Conservation (phyloP, 768 basidiomycete species). For the Hebeloma cylindrosporum region DNA sequence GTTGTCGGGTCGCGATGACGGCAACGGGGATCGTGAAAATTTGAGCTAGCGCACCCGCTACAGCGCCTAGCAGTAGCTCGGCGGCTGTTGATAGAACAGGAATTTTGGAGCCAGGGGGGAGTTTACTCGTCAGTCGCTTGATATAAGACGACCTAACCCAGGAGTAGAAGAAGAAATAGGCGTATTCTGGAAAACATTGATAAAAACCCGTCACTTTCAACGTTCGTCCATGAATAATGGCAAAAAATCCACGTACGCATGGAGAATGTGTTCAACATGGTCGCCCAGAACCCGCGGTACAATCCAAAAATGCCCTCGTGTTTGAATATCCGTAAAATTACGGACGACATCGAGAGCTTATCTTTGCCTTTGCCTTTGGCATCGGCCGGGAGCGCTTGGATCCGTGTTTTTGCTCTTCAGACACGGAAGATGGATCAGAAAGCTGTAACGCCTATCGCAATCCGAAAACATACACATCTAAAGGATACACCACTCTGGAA, state of each 20-base stretch:
- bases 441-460: not conserved
- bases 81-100: slow-evolving; percentile 69
- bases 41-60: slow-evolving; percentile 93
- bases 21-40: slow-evolving; percentile 98
- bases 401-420: slow-evolving; percentile 86
- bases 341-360: slow-evolving; percentile 56
- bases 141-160: slow-evolving; percentile 84
- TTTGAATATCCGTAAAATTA: slow-evolving; percentile 70
- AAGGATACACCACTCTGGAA: slow-evolving; percentile 83
- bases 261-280: slow-evolving; percentile 98
- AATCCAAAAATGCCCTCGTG: slow-evolving; percentile 81
- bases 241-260: slow-evolving; percentile 65
- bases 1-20: slow-evolving; percentile 97
- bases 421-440: not conserved
- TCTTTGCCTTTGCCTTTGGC: slow-evolving; percentile 52
- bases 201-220: too few relatives aligned
- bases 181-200: slow-evolving; percentile 68
- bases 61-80: slow-evolving; percentile 86
- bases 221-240: slow-evolving; percentile 1
- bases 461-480: slow-evolving; percentile 75
- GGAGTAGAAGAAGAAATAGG: slow-evolving; percentile 99
- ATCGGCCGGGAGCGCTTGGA: slow-evolving; percentile 70
- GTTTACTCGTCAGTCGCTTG: slow-evolving; percentile 59
- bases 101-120: slow-evolving; percentile 59
- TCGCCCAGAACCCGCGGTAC: slow-evolving; percentile 92